Conservation (phyloP, 2,329 filamentous ascomycete species). For the Verticillium tricorpus region DNA sequence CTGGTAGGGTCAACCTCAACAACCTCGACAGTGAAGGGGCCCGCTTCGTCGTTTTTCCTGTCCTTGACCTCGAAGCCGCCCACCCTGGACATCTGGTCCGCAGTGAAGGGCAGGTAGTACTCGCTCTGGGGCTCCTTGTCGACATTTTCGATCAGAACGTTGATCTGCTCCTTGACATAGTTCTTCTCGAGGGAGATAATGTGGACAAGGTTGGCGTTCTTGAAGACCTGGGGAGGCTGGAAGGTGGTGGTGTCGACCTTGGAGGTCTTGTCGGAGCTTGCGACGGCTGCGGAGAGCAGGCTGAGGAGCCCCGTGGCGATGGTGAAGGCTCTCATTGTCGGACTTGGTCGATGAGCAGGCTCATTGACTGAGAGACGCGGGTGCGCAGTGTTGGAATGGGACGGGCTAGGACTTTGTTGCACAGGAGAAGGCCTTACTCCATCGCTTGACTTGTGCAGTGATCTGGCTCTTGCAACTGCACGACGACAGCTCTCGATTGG, state of each 20-base stretch:
- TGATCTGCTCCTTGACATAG: constrained; percentile 85
- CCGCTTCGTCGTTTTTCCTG: constrained; percentile 70
- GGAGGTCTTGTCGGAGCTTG: constrained; percentile 35
- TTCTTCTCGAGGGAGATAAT: constrained; percentile 90
- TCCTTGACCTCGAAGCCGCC: constrained; percentile 90
- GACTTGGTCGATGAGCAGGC: constrained; percentile 13
- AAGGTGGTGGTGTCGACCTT: constrained; percentile 62
- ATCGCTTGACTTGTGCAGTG: constrained; percentile 11
- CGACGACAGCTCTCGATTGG: neutral
- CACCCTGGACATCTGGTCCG: constrained; percentile 68
- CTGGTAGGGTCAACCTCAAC: constrained; percentile 61
- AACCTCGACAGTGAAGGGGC: constrained; percentile 64
- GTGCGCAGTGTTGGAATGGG: constrained; percentile 7
- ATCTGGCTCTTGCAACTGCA: constrained; percentile 13
- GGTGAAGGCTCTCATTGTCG: constrained; percentile 43
- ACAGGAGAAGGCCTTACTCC: constrained; percentile 11
- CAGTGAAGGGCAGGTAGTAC: constrained; percentile 86
- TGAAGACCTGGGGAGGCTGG: constrained; percentile 84
- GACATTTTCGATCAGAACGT: constrained; percentile 89
- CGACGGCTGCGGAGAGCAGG: constrained; percentile 45
- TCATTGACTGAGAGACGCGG: constrained; percentile 20
- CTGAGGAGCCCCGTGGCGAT: constrained; percentile 55
- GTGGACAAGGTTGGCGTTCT: constrained; percentile 87
- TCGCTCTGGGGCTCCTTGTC: constrained; percentile 74
- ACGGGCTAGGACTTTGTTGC: constrained; percentile 7